Percentiles rank a stretch among this genome's conserved stretches.
Evolutionary conservation across 495 filamentous ascomycete genomes (phyloP).

Genomic region (Pseudomonodictys pantanalensis): DNA sequence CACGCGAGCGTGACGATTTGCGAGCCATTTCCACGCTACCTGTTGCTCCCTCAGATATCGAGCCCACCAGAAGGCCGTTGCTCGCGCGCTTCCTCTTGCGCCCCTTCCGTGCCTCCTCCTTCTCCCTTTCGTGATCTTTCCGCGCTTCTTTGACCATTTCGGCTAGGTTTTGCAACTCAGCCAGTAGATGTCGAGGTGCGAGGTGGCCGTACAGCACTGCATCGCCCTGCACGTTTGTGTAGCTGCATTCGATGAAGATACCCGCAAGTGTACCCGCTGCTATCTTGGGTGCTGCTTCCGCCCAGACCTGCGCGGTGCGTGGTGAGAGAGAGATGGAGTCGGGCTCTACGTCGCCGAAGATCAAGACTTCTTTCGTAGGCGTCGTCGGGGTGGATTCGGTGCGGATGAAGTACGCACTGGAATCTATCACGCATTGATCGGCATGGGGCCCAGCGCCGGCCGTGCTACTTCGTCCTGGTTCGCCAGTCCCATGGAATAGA

Average conservation of each 20-base stretch:
- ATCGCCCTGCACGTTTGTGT: constrained; percentile 70
- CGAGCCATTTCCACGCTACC: not conserved
- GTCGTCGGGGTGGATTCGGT: constrained; percentile 46
- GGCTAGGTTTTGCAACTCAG: constrained; percentile 72
- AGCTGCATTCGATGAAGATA: constrained; percentile 95
- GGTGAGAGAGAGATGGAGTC: constrained; percentile 78
- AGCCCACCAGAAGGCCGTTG: constrained; percentile 12
- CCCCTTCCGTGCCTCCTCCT: constrained; percentile 23
- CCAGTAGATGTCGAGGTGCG: constrained; percentile 71
- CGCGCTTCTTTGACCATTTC: constrained; percentile 54
- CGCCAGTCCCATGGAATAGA: constrained; percentile 13
- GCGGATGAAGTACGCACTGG: constrained; percentile 87
- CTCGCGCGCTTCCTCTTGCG: constrained; percentile 40
- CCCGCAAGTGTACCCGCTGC: constrained; percentile 63
- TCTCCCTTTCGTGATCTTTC: constrained; percentile 34
- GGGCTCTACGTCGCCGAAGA: constrained; percentile 95
- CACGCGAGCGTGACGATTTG: not conserved
- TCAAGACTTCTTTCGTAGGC: constrained; percentile 62
- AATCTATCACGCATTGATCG: constrained; percentile 55
- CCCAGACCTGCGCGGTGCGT: constrained; percentile 78
- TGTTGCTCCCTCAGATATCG: not conserved
- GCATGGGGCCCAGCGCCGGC: not conserved
- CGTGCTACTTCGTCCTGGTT: constrained; percentile 32
- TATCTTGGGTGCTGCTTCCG: constrained; percentile 79
- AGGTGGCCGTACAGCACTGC: constrained; percentile 83